Evolutionary conservation across 352 stramenopile genomes (phyloP), one percentile per base, ranked within the genome.

Genomic region (Globisporangium spiculum): DNA sequence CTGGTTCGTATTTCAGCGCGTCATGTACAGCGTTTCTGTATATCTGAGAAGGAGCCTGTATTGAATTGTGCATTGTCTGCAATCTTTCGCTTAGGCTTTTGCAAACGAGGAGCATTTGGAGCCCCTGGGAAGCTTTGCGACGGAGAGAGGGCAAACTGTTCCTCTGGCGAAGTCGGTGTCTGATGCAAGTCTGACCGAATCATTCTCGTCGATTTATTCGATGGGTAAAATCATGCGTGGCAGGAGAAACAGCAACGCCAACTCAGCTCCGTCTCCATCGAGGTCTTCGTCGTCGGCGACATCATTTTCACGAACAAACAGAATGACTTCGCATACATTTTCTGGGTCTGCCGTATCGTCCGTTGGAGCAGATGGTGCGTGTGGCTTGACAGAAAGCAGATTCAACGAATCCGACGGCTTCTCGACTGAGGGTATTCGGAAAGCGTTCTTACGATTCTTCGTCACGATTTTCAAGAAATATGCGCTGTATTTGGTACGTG

Each of bases 401-500:
- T 92, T 79, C 73, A 93, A 93, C 63, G 83, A 93, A 62, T 77
- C 73, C 0, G 78, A 91, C 14, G 77, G 76, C n/a, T 95, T 95
- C 70, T 91, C 81, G 7, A 78, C 80, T 0, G 73, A 86, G 34
- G 82, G 74, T 1, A 75, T 82, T n/a, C 85, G 87, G 27, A 84
- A 81, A 67, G 84, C 85, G 10, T 95, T 95, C 66, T 67, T 95
- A 9, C 84, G 87, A 9, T 92, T 93, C 64, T 95, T 95, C 67
- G 84, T 95, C 52, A 90, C 81, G 1, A 65, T 95, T 2, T 68
- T 93, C 18, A 92, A 90, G 73, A 93, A 92, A 52, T 95, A 95
- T 60, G 80, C 80, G 20, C 69, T 64, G 46, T 94, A 93, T 59
- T 59, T 94, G 80, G 86, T 94, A 79, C 56, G 59, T 38, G 6